phyloP scores from a whole-genome alignment of 176 grass and related monocot genomes.

The Ensete glaucum region DNA sequence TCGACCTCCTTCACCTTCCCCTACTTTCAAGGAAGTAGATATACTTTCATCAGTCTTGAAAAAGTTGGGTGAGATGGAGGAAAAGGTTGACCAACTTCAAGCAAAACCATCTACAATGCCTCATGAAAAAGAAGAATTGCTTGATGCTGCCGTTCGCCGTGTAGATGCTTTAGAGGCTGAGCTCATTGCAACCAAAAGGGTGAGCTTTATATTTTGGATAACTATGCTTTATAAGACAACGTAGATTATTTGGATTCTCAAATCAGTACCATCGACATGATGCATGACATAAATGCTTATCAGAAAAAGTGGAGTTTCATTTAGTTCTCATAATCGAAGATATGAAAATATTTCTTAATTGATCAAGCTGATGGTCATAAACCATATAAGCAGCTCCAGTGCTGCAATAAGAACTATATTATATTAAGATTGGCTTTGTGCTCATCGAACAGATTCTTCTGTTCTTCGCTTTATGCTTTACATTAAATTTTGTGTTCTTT shows the following conservation, averaged over 20 bases:
- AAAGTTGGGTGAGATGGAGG: slow-evolving; percentile 1
- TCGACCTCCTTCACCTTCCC: not conserved
- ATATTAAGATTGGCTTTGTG: no score
- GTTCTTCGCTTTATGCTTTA: no score
- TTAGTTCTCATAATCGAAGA: no score
- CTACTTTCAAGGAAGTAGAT: not conserved
- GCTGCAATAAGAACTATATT: no score
- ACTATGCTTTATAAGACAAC: not conserved
- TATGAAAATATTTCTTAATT: no score
- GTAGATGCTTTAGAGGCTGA: slow-evolving; percentile 16
- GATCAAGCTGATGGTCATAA: no score
- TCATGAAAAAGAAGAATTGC: slow-evolving; percentile 8
- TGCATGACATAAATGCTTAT: not conserved
- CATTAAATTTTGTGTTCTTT: no score
- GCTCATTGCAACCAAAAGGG: slow-evolving; percentile 16
- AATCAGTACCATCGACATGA: not conserved
- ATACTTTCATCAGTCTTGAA: not conserved
- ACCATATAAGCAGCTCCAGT: no score
- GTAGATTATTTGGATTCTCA: not conserved
- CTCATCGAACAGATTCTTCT: no score
- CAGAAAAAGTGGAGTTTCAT: not conserved
- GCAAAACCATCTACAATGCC: slow-evolving; percentile 15
- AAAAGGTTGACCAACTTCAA: slow-evolving; percentile 7
- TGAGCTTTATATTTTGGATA: slow-evolving; percentile 3
- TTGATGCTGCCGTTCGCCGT: slow-evolving; percentile 2